Base-by-base conservation (phyloP, 495 filamentous ascomycete genomes). In the Sphaerosporella brunnea region DNA sequence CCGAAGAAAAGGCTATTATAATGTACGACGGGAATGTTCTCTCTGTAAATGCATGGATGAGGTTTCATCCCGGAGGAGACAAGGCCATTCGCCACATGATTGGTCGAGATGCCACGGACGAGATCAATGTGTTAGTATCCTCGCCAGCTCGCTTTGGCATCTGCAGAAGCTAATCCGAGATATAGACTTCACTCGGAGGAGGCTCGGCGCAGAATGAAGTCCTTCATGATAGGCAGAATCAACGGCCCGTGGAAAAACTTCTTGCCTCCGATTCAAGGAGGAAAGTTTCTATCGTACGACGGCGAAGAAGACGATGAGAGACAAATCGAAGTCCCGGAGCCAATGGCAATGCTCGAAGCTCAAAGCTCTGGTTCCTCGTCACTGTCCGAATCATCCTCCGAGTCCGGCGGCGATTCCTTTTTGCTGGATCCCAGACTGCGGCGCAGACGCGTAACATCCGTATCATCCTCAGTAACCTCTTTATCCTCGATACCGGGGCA, bases 81-180 rank as follows among this genome's bases (percentile, higher is more conserved):
- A 93, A 84, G 64, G 73, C 92, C 19, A 93, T 97, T 51, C 68
- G 74, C 63, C 90, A 97, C 62, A 88, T 96, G 85, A 78, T 97
- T 42, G 90, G 90, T 43, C 74, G 84, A 65, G 90, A 97, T 77
- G 92, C 84, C 30, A 95, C 90, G 15, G 85, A 95, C 63, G 90
- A 96, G 65, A 79, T 95, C 56, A 85, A 81, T 64, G 79, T 74
- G 84, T 94, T 72, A 48, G 84, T 77, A 9, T 50, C 54, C 9
- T 21, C 34, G 8, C 15, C 11, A 7, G 36, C 7, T 15, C 36
- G 18, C 36, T 8, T 20, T 39, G 28, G 28, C 7, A 5, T 32
- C 7, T 32, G 5, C 7, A 32, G 28, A 32, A 32, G 28, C 28
- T 45, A 13, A 28, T 21, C 38, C 49, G 28, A 23, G 32, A n/a